Evolutionary conservation across 257 asterid species (phyloP).

Genomic region (Forsythia suspensa): DNA sequence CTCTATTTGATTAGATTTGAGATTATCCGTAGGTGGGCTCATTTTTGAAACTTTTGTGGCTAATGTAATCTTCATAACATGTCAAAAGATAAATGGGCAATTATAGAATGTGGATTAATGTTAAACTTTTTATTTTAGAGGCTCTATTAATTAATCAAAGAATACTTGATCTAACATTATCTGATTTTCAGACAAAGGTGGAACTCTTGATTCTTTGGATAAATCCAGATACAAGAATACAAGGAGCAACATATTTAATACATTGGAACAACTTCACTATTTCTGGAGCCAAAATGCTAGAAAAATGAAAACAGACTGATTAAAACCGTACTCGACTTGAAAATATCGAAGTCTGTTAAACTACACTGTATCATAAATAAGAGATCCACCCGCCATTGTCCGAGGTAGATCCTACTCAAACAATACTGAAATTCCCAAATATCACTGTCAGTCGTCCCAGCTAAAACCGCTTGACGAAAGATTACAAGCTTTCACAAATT

Average conservation of each 20-base stretch:
- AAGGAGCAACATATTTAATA: background rate
- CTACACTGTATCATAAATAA: background rate
- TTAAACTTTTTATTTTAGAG: background rate
- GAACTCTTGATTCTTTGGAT: background rate
- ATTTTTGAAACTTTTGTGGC: background rate
- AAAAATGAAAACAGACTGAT: background rate
- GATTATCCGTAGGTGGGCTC: background rate
- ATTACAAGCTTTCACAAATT: background rate
- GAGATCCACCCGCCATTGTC: too few relatives aligned
- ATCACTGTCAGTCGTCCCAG: background rate
- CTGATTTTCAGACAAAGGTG: background rate
- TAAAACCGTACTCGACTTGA: background rate
- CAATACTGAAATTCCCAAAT: constrained; percentile 3
- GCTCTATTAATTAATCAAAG: constrained; percentile 1
- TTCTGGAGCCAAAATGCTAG: background rate
- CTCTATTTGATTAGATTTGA: background rate
- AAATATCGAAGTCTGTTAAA: too few relatives aligned
- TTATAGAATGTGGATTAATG: background rate
- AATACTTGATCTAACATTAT: background rate
- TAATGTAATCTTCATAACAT: background rate
- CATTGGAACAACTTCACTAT: background rate
- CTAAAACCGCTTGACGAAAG: background rate
- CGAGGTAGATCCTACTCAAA: constrained; percentile 6
- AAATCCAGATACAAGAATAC: background rate
- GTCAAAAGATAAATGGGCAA: constrained; percentile 4